A percentile compares a stretch with the other conserved stretches of the same genome.
Evolutionary conservation across 768 basidiomycete species (phyloP).

Genomic region (Amanita pseudoporphyria): DNA sequence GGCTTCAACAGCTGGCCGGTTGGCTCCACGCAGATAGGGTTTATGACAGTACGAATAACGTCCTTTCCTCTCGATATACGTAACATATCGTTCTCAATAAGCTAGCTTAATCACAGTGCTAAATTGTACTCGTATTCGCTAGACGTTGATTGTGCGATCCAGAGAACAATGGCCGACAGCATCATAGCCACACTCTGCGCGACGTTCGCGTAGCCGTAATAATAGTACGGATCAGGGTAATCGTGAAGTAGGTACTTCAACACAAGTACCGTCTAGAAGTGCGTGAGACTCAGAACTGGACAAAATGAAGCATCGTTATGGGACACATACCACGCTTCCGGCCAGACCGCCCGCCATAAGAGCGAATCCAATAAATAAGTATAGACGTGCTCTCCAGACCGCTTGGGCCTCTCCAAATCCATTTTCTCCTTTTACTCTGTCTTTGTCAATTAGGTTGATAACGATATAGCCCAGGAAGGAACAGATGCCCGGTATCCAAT

Average conservation of each 20-base stretch:
- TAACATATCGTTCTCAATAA: neutral
- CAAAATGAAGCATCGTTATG: neutral
- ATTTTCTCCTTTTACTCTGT: constrained; percentile 71
- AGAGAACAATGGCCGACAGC: constrained; percentile 75
- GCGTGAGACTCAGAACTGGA: neutral
- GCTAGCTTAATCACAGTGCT: constrained; percentile 40
- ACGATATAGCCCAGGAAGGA: constrained; percentile 88
- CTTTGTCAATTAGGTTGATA: constrained; percentile 93
- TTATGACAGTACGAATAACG: neutral
- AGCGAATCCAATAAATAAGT: constrained; percentile 93
- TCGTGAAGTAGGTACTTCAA: constrained; percentile 73
- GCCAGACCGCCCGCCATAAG: constrained; percentile 96
- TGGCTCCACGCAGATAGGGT: too few species aligned
- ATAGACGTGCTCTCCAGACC: constrained; percentile 85
- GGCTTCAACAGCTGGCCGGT: too few species aligned
- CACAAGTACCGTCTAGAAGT: constrained; percentile 61
- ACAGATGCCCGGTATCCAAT: constrained; percentile 97
- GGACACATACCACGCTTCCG: constrained; percentile 79
- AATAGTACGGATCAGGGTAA: constrained; percentile 59
- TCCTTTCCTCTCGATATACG: neutral
- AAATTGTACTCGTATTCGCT: constrained; percentile 86
- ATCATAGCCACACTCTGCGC: constrained; percentile 73
- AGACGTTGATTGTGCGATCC: constrained; percentile 72
- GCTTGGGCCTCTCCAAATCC: constrained; percentile 74
- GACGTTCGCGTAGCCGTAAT: constrained; percentile 85